Evolutionary conservation across 1,139 yeast genomes (phyloP).

Genomic region (Scheffersomyces cryptocercus): DNA sequence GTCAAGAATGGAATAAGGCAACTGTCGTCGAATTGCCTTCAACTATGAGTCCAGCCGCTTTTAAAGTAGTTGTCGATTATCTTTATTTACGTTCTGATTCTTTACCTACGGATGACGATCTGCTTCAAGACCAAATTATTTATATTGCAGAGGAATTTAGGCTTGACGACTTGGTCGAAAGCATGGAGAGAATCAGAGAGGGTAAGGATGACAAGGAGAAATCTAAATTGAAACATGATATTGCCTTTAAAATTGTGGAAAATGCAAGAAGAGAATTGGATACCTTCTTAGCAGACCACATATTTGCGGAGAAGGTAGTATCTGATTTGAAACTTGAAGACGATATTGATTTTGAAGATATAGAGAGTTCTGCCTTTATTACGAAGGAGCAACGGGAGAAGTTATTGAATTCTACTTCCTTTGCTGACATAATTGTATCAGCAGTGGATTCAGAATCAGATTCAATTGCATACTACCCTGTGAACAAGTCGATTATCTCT

Average conservation of each 20-base stretch:
- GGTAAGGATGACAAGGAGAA: conserved; percentile 23
- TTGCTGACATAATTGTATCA: conserved; percentile 53
- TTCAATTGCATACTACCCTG: conserved; percentile 51
- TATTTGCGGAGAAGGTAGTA: conserved; percentile 29
- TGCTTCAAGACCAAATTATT: conserved; percentile 21
- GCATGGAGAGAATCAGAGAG: conserved; percentile 21
- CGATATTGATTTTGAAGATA: conserved; percentile 34
- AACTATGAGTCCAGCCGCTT: conserved; percentile 22
- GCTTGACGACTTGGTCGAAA: conserved; percentile 36
- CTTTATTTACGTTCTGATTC: conserved; percentile 48
- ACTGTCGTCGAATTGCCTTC: conserved; percentile 24
- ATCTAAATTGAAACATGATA: conserved; percentile 45
- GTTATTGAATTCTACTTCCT: conserved; percentile 24
- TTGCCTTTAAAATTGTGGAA: conserved; percentile 46
- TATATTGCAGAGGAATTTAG: conserved; percentile 34
- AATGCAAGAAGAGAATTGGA: conserved; percentile 48
- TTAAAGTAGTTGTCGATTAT: conserved; percentile 48
- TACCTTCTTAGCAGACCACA: conserved; percentile 34
- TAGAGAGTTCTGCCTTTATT: conserved; percentile 21
- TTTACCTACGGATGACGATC: conserved; percentile 24
- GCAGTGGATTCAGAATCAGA: conserved; percentile 32
- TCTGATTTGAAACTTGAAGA: conserved; percentile 12
- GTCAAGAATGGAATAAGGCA: conserved; percentile 26
- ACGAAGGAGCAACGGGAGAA: conserved; percentile 14
- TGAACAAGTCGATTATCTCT: conserved; percentile 59